These are phyloP conservation scores for Wakefieldia striispora DNA, from an alignment of 768 basidiomycete species.

Conservation along the genomic window DNA sequence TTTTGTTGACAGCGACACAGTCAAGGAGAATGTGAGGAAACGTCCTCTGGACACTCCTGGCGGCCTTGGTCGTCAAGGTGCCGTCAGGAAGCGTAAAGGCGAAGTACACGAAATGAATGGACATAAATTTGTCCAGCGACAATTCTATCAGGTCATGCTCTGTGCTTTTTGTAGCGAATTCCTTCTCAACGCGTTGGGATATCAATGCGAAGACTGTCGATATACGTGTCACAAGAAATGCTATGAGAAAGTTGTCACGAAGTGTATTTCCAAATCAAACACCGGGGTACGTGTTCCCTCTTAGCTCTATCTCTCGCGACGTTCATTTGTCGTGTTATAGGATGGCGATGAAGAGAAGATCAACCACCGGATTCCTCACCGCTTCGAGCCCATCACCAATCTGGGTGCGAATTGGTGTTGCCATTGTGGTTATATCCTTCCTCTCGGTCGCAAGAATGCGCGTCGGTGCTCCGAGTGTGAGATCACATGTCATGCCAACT, in stretches of 20 bases:
- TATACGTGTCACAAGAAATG: conserved; percentile 99
- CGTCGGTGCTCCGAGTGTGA: conserved; percentile 95
- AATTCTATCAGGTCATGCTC: conserved; percentile 98
- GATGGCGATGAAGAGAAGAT: conserved; percentile 98
- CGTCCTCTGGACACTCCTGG: conserved; percentile 90
- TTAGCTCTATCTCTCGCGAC: not conserved
- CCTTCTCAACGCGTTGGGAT: conserved; percentile 94
- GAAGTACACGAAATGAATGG: conserved; percentile 99
- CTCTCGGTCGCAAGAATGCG: conserved; percentile 95
- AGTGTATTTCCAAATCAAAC: conserved; percentile 97
- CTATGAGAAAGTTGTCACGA: conserved; percentile 97
- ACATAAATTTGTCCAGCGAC: conserved; percentile 94
- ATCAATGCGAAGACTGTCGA: conserved; percentile 98
- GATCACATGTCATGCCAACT: conserved; percentile 95
- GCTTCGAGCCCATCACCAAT: conserved; percentile 95
- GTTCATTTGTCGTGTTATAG: conserved; percentile 37
- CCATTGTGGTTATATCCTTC: conserved; percentile 98
- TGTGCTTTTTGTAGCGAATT: conserved; percentile 99
- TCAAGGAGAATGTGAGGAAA: conserved; percentile 97
- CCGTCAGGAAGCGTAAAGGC: conserved; percentile 95
- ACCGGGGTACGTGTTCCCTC: conserved; percentile 66
- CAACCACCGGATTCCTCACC: conserved; percentile 98
- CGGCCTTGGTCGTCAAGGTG: conserved; percentile 95
- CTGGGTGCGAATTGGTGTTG: conserved; percentile 99
- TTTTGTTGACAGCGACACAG: conserved; percentile 40